Percentiles rank a stretch among this genome's conserved stretches.
phyloP scores from a whole-genome alignment of 2,329 filamentous ascomycete species.

The Cercospora nicotianae region DNA sequence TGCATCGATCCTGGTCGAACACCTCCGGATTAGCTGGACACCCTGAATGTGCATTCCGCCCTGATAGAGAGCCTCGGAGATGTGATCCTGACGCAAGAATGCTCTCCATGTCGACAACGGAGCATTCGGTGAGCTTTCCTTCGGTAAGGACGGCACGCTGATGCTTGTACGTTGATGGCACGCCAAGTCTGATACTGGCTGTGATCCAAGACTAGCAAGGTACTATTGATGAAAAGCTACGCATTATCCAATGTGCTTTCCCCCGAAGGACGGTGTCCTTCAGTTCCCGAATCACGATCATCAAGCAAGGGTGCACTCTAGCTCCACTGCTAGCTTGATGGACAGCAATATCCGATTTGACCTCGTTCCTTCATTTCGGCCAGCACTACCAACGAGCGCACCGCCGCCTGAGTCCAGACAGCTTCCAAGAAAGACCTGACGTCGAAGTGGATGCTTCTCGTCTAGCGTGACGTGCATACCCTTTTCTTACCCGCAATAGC shows the following conservation, averaged over 20 bases:
- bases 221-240: background rate
- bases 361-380: background rate
- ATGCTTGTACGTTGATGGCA: background rate
- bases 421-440: conserved; percentile 3
- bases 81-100: background rate
- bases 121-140: background rate
- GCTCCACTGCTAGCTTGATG: background rate
- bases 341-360: background rate
- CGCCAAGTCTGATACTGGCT: background rate
- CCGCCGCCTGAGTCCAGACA: background rate
- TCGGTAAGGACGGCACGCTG: background rate
- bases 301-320: background rate
- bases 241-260: background rate
- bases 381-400: background rate
- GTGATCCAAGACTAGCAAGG: background rate
- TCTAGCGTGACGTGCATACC: background rate
- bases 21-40: background rate
- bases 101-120: background rate
- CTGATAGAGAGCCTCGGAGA: background rate
- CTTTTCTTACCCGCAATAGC: background rate
- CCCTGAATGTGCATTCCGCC: background rate
- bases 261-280: background rate
- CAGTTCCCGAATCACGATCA: background rate
- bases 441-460: conserved; percentile 1
- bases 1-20: background rate